Conservation (phyloP, 768 basidiomycete genomes). For the Scleroderma bovista region DNA sequence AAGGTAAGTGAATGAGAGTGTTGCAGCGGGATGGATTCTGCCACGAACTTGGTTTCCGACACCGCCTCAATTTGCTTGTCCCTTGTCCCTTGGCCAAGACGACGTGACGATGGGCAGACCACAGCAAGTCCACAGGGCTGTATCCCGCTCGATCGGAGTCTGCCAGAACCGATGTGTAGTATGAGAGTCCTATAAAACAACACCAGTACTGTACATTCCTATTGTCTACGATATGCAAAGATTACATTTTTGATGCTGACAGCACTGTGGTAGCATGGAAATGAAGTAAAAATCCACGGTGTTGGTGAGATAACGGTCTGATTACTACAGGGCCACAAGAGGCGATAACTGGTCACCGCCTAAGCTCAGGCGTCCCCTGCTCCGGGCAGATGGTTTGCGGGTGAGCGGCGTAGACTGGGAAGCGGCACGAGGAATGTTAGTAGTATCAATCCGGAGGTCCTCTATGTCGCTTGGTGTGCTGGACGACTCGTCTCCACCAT, state of each 20-base stretch:
- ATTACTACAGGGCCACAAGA: slow-evolving; percentile 3
- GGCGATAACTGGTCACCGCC: slow-evolving; percentile 26
- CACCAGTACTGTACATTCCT: too few species aligned
- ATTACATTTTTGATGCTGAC: background rate
- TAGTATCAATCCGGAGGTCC: slow-evolving; percentile 34
- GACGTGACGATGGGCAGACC: too few species aligned
- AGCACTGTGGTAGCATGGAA: background rate
- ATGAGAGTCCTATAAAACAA: too few species aligned
- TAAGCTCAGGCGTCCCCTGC: slow-evolving; percentile 48
- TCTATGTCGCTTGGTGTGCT: slow-evolving; percentile 29
- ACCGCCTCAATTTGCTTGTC: too few species aligned
- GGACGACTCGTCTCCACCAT: slow-evolving; percentile 23
- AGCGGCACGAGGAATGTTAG: slow-evolving; percentile 27
- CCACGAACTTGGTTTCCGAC: too few species aligned
- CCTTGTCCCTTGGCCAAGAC: too few species aligned
- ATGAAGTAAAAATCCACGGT: background rate
- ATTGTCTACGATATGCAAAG: background rate
- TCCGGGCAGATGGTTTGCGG: slow-evolving; percentile 55
- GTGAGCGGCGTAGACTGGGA: slow-evolving; percentile 51
- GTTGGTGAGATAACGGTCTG: too few species aligned
- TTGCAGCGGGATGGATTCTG: too few species aligned
- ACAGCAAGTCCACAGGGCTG: too few species aligned
- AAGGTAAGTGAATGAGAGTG: too few species aligned
- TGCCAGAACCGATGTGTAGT: too few species aligned
- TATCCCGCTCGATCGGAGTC: too few species aligned